These are phyloP conservation scores for Bondarzewia mesenterica DNA, from an alignment of 1,284 basidiomycete species.

Conservation along the genomic window DNA sequence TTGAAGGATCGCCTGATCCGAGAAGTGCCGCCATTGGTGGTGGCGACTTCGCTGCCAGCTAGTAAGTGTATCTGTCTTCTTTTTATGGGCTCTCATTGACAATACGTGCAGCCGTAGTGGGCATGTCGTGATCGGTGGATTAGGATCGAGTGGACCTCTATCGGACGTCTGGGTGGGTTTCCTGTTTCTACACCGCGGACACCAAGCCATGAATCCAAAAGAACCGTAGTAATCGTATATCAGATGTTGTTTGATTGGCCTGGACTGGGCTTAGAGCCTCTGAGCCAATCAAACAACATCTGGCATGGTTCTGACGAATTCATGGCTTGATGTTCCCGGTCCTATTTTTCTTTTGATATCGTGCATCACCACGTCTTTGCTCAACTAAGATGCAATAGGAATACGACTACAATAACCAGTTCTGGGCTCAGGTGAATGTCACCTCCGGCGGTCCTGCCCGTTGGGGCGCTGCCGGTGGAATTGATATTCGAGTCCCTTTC, in stretches of 20 bases:
- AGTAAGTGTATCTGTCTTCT: constrained; percentile 38
- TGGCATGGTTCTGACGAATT: too few species aligned
- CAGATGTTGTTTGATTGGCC: too few species aligned
- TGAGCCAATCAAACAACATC: background rate
- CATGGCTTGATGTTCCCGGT: too few species aligned
- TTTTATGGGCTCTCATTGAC: constrained; percentile 10
- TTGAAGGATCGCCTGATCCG: constrained; percentile 43
- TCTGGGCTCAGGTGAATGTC: constrained; percentile 57
- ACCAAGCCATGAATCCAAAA: too few species aligned
- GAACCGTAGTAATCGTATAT: too few species aligned
- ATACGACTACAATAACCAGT: constrained; percentile 64
- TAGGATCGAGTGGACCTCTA: constrained; percentile 42
- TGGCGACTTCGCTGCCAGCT: constrained; percentile 67
- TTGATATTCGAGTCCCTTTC: constrained; percentile 43
- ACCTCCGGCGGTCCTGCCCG: constrained; percentile 43
- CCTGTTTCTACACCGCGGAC: background rate
- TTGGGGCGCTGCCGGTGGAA: constrained; percentile 65
- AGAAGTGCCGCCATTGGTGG: constrained; percentile 56
- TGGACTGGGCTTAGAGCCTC: too few species aligned
- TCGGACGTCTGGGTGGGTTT: constrained; percentile 63
- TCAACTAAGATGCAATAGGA: constrained; percentile 35
- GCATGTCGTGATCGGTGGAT: constrained; percentile 66
- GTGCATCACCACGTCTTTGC: too few species aligned
- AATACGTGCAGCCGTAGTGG: constrained; percentile 46
- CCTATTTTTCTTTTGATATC: too few species aligned